phyloP scores from a whole-genome alignment of 495 filamentous ascomycete species.

The Staphylotrichum tortipilum region DNA sequence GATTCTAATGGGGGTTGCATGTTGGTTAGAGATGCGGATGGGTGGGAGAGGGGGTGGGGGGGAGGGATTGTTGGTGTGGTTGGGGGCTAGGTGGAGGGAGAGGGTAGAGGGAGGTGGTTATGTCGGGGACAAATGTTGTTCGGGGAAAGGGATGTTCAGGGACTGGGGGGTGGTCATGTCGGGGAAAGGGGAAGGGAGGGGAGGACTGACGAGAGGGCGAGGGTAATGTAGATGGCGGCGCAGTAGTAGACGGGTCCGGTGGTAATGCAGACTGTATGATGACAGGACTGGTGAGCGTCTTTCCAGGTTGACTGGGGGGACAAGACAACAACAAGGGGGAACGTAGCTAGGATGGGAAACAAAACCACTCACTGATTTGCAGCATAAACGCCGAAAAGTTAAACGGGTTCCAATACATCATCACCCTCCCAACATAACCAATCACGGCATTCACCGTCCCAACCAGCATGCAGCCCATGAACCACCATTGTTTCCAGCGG shows the following conservation, averaged over 20 bases:
- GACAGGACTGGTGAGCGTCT: too few relatives aligned
- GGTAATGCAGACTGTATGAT: slow-evolving; percentile 36
- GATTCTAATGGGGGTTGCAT: slow-evolving; percentile 26
- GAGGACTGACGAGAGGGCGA: slow-evolving; percentile 23
- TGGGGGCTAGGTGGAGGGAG: too few relatives aligned
- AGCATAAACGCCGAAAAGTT: slow-evolving; percentile 33
- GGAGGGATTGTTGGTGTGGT: too few relatives aligned
- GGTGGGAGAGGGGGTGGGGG: neutral
- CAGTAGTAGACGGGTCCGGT: slow-evolving; percentile 44
- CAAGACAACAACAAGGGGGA: too few relatives aligned
- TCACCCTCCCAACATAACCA: slow-evolving; percentile 37
- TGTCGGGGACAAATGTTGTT: too few relatives aligned
- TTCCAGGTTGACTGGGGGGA: too few relatives aligned
- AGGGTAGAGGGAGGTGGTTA: too few relatives aligned
- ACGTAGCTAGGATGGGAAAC: neutral
- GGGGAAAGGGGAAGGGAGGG: too few relatives aligned
- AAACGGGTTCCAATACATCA: slow-evolving; percentile 36
- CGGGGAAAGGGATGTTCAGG: too few relatives aligned
- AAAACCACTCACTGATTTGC: slow-evolving; percentile 27
- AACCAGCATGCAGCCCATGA: slow-evolving; percentile 23
- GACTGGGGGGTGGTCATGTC: too few relatives aligned
- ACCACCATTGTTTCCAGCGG: slow-evolving; percentile 25
- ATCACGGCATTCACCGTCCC: slow-evolving; percentile 28
- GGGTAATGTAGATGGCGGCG: slow-evolving; percentile 46
- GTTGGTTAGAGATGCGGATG: slow-evolving; percentile 1